Percentiles rank a stretch among this genome's conserved stretches.
These are phyloP conservation scores for Zarea fungicola DNA, from an alignment of 2,329 filamentous ascomycete genomes.

Conservation along the genomic window DNA sequence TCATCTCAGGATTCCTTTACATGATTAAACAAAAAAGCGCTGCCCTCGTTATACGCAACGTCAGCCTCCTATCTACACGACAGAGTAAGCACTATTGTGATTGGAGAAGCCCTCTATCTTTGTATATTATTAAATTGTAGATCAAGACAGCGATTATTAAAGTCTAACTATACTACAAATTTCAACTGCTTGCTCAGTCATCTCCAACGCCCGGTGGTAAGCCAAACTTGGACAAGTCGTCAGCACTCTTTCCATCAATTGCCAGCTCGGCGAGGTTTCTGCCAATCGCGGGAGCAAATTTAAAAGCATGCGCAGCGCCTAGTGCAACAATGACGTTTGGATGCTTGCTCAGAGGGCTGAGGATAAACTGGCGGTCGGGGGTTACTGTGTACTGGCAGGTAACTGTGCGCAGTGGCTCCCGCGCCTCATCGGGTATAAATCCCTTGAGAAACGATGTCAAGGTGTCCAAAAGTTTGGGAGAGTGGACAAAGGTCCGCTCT, in stretches of 20 bases:
- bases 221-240: conserved; percentile 18
- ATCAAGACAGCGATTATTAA: too few species aligned
- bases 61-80: too few species aligned
- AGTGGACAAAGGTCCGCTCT: conserved; percentile 14
- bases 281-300: conserved; percentile 22
- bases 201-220: neutral
- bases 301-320: conserved; percentile 21
- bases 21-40: too few species aligned
- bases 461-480: neutral
- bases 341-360: conserved; percentile 17
- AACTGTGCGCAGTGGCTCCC: conserved; percentile 19
- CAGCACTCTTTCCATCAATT: conserved; percentile 19
- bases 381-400: conserved; percentile 24
- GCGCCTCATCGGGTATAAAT: neutral
- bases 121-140: too few species aligned
- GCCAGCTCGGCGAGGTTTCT: conserved; percentile 22
- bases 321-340: conserved; percentile 18
- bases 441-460: neutral
- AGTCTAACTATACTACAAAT: too few species aligned
- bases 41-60: too few species aligned
- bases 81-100: too few species aligned
- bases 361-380: conserved; percentile 20
- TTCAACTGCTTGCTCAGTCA: neutral
- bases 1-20: too few species aligned
- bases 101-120: too few species aligned